Conservation (phyloP, 2,329 filamentous ascomycete genomes). For the Pestalotiopsis sp. region DNA sequence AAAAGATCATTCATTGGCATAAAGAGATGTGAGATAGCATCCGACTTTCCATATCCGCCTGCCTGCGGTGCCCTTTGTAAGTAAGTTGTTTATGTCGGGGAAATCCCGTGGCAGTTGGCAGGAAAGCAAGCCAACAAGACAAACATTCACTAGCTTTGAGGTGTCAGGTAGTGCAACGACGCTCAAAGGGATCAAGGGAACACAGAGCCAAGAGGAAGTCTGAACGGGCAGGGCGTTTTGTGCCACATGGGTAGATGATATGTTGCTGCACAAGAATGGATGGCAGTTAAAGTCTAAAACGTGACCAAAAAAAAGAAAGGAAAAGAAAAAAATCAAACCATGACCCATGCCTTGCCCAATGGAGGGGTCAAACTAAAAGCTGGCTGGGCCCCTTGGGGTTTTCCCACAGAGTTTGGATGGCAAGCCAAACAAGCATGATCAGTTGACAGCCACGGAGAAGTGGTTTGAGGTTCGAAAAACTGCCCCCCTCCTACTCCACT, state of each 20-base stretch:
- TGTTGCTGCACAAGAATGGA: background rate
- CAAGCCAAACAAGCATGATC: background rate
- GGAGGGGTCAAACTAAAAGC: background rate
- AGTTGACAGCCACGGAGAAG: background rate
- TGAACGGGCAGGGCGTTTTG: background rate
- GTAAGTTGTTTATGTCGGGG: no score
- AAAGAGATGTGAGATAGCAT: no score
- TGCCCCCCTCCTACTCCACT: background rate
- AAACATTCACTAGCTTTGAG: background rate
- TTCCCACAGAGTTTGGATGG: background rate
- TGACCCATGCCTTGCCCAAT: background rate
- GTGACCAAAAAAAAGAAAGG: background rate
- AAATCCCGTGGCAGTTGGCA: no score
- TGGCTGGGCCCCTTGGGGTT: background rate
- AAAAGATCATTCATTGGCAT: no score
- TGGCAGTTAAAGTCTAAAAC: background rate
- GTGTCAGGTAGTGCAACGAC: no score
- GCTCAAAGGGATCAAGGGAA: no score
- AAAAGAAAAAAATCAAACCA: background rate
- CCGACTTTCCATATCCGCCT: no score
- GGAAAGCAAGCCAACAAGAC: background rate
- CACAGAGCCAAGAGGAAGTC: no score
- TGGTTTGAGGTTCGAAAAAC: background rate
- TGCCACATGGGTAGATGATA: background rate
- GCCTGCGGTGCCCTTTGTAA: no score